phyloP scores from a whole-genome alignment of 2,329 filamentous ascomycete species.

The Gnomoniopsis sp. region DNA sequence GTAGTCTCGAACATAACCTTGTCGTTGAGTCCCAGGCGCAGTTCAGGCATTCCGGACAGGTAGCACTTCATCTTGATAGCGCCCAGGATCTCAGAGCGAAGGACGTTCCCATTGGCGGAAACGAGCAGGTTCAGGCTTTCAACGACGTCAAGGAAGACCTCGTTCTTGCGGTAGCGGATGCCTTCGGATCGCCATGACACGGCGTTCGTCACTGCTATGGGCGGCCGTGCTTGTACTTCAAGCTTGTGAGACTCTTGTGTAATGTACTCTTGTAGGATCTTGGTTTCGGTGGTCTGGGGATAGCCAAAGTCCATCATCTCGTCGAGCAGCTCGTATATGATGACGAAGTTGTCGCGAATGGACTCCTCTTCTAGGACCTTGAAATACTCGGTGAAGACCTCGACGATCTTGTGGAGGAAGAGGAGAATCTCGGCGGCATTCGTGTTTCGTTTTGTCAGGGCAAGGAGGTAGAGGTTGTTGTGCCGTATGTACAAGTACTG shows the following conservation, averaged over 20 bases:
- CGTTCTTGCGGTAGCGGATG: slow-evolving; percentile 98
- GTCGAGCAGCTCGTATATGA: slow-evolving; percentile 97
- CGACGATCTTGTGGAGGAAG: slow-evolving; percentile 96
- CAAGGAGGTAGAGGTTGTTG: slow-evolving; percentile 98
- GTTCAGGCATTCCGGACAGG: slow-evolving; percentile 94
- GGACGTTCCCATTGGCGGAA: slow-evolving; percentile 87
- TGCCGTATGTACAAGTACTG: slow-evolving; percentile 99
- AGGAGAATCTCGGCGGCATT: slow-evolving; percentile 98
- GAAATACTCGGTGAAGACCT: slow-evolving; percentile 99
- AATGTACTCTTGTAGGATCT: slow-evolving; percentile 99
- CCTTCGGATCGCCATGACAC: slow-evolving; percentile 98
- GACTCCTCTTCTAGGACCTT: slow-evolving; percentile 98
- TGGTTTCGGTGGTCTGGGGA: slow-evolving; percentile 95
- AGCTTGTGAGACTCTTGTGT: slow-evolving; percentile 99
- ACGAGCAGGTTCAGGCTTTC: slow-evolving; percentile 96
- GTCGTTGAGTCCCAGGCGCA: slow-evolving; percentile 92
- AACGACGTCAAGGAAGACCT: slow-evolving; percentile 96
- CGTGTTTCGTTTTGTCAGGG: slow-evolving; percentile 96
- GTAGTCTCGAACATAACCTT: slow-evolving; percentile 99
- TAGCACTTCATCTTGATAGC: slow-evolving; percentile 99
- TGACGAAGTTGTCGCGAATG: slow-evolving; percentile 98
- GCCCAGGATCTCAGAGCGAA: slow-evolving; percentile 93
- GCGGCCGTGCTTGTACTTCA: slow-evolving; percentile 90
- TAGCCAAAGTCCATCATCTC: slow-evolving; percentile 99
- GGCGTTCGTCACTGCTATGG: slow-evolving; percentile 96